A percentile compares a stretch with the other conserved stretches of the same genome.
Conservation (phyloP, 2,329 filamentous ascomycete genomes). For the Scedosporium boydii region DNA sequence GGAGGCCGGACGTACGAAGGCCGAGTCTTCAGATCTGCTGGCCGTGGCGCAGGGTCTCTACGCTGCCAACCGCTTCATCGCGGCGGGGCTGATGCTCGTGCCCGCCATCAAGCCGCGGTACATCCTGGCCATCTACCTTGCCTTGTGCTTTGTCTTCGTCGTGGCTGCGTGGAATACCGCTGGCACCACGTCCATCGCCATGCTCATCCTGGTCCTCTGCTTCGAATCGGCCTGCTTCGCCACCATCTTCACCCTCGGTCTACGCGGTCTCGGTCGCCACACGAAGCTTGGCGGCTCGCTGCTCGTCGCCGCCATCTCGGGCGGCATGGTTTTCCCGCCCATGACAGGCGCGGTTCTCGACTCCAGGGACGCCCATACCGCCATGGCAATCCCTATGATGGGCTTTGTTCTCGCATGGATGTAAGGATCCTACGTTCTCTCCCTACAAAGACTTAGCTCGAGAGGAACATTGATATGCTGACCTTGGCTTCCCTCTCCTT, state of each 20-base stretch:
- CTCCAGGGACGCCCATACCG: constrained; percentile 8
- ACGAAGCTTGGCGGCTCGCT: constrained; percentile 59
- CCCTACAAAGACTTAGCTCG: no score
- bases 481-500: no score
- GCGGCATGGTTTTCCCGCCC: constrained; percentile 48
- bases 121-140: constrained; percentile 44
- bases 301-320: constrained; percentile 44
- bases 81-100: constrained; percentile 43
- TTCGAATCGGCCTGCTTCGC: constrained; percentile 51
- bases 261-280: constrained; percentile 54
- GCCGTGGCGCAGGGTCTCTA: constrained; percentile 51
- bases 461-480: no score
- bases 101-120: constrained; percentile 39
- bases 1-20: constrained; percentile 18
- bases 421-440: no score
- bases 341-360: constrained; percentile 62
- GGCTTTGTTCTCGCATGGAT: constrained; percentile 8
- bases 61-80: constrained; percentile 48
- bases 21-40: constrained; percentile 34
- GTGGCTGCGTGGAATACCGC: constrained; percentile 40
- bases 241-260: constrained; percentile 48
- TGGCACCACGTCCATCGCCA: constrained; percentile 41
- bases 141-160: constrained; percentile 42
- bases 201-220: constrained; percentile 47
- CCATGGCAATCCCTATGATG: constrained; percentile 10